Evolutionary conservation across 306 rosid species (phyloP), one percentile per base, ranked within the genome.

Genomic region (Sesbania bispinosa): DNA sequence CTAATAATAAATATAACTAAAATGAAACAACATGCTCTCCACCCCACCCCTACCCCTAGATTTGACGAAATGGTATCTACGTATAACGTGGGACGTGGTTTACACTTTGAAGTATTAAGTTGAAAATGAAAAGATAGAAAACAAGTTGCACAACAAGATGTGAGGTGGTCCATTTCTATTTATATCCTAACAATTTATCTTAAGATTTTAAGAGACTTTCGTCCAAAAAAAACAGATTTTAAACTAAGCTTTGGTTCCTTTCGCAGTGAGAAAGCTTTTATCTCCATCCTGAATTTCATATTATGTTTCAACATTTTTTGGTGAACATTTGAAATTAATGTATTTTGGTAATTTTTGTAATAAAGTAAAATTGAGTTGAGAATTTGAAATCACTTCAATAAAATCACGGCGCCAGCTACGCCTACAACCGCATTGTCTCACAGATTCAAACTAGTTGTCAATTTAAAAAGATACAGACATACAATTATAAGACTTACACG

Each of bases 81-180:
- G 47, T 15, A 54, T 43, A 55, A 75, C 21, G 47, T 54, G 57
- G 39, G 60, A 75, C 59, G 73, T 52, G 67, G 59, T 16, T 47
- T 45, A 16, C 13, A 43, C 35, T 8, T 36, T 36, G 42, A 32
- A 26, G 43, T 27, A 38, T 23, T 21, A 48, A 48, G 23, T 67
- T 48, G 18, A 10, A 20, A 38, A 39, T 45, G 23, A 4, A 29
- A 33, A 33, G 38, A 14, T 20, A 13, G 6, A 20, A n/a, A 32
- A 4, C 9, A 24, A 55, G 33, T 55, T 15, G 39, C 10, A 19
- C 8, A 18, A 57, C 19, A 39, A 11, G 29, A 65, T 5, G 41
- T n/a, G 26, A 10, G 38, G 9, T 2, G 33, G 11, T 32, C 8
- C 46, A 3, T 6, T 16, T 66, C 30, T 7, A 21, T 6, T 0